Base-by-base conservation (phyloP, 2,329 filamentous ascomycete species). In the Monosporascus sp. region DNA sequence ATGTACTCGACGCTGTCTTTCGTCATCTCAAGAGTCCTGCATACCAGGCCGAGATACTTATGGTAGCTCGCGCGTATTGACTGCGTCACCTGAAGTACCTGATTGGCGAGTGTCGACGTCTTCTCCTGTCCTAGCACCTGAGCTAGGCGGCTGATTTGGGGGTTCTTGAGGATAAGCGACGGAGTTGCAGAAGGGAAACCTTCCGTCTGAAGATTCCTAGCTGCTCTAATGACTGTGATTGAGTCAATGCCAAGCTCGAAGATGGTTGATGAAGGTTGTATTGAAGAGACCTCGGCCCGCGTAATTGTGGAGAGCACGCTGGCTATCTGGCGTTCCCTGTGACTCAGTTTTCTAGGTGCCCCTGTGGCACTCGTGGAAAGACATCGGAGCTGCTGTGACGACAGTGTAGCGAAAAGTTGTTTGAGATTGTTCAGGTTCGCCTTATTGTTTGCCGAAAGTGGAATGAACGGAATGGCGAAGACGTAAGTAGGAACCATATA, bases 401-500 rank as follows among this genome's bases (percentile, higher is more conserved):
- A 77, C 3, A 93, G 66, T 0, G 74, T 71, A 9, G 79, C 70
- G 63, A 93, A 96, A 1, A 95, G 70, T 0, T 72, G 69, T 53
- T 81, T 86, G 3, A 97, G 71, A 37, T 78, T 75, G 63, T 88
- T 93, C 7, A 79, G 77, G 62, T 97, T 91, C 0, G 88, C 87
- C 66, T 97, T 97, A 70, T 96, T 96, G 68, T 96, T 97, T 7
- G 88, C 75, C 1, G 90, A 95, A 0, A 97, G 75, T 0, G 92
- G 92, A 51, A 97, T 84, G 7, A 74, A 78, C 0, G 84, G 79
- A 7, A 96, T 72, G 3, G 80, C 81, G 24, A 96, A 74, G 54
- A 95, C 84, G 63, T 94, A 89, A 0, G 90, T 92, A 1, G 92
- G 93, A 2, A 97, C 82, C 92, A 97, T 97, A 67, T 97, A 97